Conservation (phyloP, 441 rosid species). For the Mallotus repandus region DNA sequence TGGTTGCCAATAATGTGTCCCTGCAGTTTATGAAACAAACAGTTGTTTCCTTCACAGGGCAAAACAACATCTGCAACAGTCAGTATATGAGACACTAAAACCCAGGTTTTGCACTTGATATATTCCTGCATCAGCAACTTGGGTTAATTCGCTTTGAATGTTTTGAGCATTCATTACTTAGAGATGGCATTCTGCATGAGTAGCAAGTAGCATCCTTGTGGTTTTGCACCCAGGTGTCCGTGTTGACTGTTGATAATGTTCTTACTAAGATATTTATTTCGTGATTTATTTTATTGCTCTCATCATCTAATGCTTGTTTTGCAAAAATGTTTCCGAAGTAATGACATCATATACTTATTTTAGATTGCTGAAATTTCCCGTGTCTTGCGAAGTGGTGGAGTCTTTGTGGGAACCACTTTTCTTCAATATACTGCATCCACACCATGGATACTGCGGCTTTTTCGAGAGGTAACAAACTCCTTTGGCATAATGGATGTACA, state of each 20-base stretch:
- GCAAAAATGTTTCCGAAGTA: not conserved
- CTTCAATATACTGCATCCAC: slow-evolving; percentile 61
- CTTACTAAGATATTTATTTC: not conserved
- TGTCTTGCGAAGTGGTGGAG: slow-evolving; percentile 75
- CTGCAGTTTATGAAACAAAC: not conserved
- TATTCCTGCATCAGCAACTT: not conserved
- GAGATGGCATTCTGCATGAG: not conserved
- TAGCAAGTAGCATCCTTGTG: not conserved
- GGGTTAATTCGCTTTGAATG: not conserved
- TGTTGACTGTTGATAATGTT: not conserved
- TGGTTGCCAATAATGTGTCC: not conserved
- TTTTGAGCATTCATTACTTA: not conserved
- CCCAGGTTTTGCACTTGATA: not conserved
- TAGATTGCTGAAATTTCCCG: slow-evolving; percentile 94
- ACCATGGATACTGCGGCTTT: slow-evolving; percentile 45
- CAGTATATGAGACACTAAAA: not conserved
- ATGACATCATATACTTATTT: slow-evolving; percentile 16
- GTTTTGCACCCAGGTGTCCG: not conserved
- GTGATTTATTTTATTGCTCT: not conserved
- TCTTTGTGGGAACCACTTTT: slow-evolving; percentile 89
- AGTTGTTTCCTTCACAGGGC: not conserved
- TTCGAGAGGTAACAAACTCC: slow-evolving; percentile 53
- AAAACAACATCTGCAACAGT: not conserved
- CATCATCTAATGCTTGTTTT: not conserved
- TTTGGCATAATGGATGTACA: not conserved